These are phyloP conservation scores for Yamadazyma dushanensis DNA, from an alignment of 1,139 yeast genomes.

Conservation along the genomic window DNA sequence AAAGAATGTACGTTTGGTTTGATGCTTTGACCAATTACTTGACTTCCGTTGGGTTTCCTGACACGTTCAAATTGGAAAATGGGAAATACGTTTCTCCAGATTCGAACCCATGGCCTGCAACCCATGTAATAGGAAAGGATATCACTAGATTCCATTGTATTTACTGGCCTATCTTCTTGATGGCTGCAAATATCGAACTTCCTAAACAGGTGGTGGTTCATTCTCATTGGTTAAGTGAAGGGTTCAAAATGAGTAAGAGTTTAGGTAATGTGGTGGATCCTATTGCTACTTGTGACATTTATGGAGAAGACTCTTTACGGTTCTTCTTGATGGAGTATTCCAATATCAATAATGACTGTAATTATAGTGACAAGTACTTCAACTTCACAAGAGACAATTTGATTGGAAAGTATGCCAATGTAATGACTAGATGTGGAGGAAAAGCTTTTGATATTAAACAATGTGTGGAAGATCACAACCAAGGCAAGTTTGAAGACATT, in stretches of 20 bases:
- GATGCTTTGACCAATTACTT: constrained; percentile 89
- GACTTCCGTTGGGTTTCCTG: constrained; percentile 70
- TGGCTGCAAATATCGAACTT: constrained; percentile 73
- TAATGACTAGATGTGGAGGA: constrained; percentile 73
- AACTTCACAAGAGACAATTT: constrained; percentile 60
- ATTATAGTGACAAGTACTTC: constrained; percentile 65
- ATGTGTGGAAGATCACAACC: constrained; percentile 30
- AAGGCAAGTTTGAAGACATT: constrained; percentile 26
- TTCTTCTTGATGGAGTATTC: constrained; percentile 79
- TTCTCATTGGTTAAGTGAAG: constrained; percentile 91
- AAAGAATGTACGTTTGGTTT: constrained; percentile 93
- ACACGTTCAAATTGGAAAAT: constrained; percentile 7
- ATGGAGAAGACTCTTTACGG: constrained; percentile 74
- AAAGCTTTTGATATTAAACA: constrained; percentile 60
- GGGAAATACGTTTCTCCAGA: not conserved
- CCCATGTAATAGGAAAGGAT: constrained; percentile 90
- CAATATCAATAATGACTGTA: constrained; percentile 73
- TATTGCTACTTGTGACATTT: constrained; percentile 52
- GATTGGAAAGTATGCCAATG: constrained; percentile 81
- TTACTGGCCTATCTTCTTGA: constrained; percentile 90
- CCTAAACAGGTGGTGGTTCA: constrained; percentile 84
- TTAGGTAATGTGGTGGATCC: constrained; percentile 98
- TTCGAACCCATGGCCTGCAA: constrained; percentile 54
- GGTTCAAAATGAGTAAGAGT: constrained; percentile 91
- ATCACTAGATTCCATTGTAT: constrained; percentile 84